Evolutionary conservation across 257 asterid genomes (phyloP), one percentile per base, ranked within the genome.

Genomic region (Haberlea rhodopensis): DNA sequence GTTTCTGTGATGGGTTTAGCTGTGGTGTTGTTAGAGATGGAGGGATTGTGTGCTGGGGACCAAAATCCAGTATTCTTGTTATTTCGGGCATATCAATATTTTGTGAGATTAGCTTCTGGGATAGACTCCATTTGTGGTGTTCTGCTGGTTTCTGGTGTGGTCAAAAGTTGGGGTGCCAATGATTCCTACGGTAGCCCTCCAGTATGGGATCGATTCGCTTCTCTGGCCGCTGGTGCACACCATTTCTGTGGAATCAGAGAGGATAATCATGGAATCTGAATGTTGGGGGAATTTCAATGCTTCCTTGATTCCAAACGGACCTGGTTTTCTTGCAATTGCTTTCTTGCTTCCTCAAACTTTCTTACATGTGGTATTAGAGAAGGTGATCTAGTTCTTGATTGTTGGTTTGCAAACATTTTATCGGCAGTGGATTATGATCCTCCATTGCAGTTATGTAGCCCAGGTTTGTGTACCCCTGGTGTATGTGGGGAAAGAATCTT

Each of bases 391-490:
- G 97, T 90, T 3, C 94, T 94, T 58, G 95, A 84, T 71, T 94
- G 99, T 64, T 94, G 96, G 96, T 90, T 79, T 40, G 63, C 91
- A 0, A 76, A 79, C 54, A 67, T 76, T 3, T 70, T 80, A 0
- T 73, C 83, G 0, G 71, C 78, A 6, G 62, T 60, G 5, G 72
- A 75, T 70, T 85, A 84, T 62, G 92, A 85, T 73, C 99, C 99
- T 27, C 99, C 99, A 0, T 61, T 92, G 86, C 86, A 92, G 91
- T 66, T 92, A 63, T 92, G 97, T 63, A 92, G 97, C 65, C 99
- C 99, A 0, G 97, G 99, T 0, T 73, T 89, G 26, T 92, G 99
- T 67, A 76, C 72, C 11, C 73, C 91, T 4, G 78, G 75, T 51
- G 19, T 70, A 5, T 92, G 99, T 21, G 81, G 87, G 0, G 85